These are phyloP conservation scores for Leccinum sublutescens DNA, from an alignment of 768 basidiomycete species.

Conservation along the genomic window DNA sequence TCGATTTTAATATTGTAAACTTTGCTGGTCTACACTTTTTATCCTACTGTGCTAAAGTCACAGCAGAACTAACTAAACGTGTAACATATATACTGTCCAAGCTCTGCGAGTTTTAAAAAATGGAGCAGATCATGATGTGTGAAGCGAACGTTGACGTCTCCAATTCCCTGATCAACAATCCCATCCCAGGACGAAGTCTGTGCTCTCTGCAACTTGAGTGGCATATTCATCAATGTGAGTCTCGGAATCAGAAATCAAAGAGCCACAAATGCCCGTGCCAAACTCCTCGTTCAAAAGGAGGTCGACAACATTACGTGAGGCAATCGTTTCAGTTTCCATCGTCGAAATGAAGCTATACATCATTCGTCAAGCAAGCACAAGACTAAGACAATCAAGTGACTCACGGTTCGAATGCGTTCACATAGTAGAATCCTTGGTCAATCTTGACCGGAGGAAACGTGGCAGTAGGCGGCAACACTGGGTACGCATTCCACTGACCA, in stretches of 20 bases:
- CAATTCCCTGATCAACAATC: slow-evolving; percentile 51
- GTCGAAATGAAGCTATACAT: slow-evolving; percentile 70
- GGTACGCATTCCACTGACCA: slow-evolving; percentile 79
- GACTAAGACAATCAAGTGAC: slow-evolving; percentile 28
- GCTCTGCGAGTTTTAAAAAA: not conserved
- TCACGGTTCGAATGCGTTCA: slow-evolving; percentile 89
- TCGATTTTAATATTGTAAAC: not conserved
- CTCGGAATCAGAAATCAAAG: slow-evolving; percentile 32
- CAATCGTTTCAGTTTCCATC: slow-evolving; percentile 91
- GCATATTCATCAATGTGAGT: slow-evolving; percentile 10
- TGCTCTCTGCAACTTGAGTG: slow-evolving; percentile 17
- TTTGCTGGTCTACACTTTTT: not conserved
- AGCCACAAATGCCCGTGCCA: slow-evolving; percentile 65
- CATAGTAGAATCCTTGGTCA: slow-evolving; percentile 80
- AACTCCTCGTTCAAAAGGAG: slow-evolving; percentile 74
- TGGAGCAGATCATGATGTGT: not conserved
- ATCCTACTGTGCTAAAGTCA: not conserved
- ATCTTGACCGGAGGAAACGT: slow-evolving; percentile 78
- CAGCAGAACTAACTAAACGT: not conserved
- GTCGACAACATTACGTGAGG: slow-evolving; percentile 82
- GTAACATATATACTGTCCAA: slow-evolving; percentile 3
- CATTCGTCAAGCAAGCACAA: slow-evolving; percentile 2
- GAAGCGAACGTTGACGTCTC: not conserved
- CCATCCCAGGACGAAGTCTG: slow-evolving; percentile 67
- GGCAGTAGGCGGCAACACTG: slow-evolving; percentile 62